Conservation (phyloP, 2,329 filamentous ascomycete genomes). For the Aquanectria penicillioides region DNA sequence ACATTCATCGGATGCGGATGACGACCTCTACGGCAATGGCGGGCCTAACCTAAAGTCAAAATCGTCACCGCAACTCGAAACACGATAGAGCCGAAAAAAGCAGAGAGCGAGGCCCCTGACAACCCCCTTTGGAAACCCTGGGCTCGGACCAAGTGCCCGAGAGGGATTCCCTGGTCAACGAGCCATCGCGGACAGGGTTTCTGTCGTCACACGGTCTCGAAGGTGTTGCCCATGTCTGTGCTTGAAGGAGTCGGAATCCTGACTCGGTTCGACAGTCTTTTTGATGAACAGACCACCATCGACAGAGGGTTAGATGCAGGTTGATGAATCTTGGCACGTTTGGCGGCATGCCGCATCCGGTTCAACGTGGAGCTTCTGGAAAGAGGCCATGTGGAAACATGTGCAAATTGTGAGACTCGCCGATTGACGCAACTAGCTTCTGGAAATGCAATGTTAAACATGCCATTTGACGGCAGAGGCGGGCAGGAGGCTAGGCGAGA, state of each 20-base stretch:
- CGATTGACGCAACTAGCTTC: neutral
- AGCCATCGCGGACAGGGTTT: slow-evolving; percentile 13
- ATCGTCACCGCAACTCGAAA: slow-evolving; percentile 40
- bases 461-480: neutral
- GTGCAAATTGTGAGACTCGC: neutral
- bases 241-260: neutral
- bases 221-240: too few species aligned
- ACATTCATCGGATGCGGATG: neutral
- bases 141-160: slow-evolving; percentile 2
- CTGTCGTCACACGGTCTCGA: neutral
- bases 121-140: slow-evolving; percentile 7
- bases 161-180: slow-evolving; percentile 2
- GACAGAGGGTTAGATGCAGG: neutral
- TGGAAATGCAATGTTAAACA: neutral
- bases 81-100: slow-evolving; percentile 30
- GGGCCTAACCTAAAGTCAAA: slow-evolving; percentile 2
- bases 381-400: neutral
- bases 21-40: neutral
- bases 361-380: neutral
- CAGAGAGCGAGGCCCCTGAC: slow-evolving; percentile 19
- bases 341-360: neutral
- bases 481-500: neutral
- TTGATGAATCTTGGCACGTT: neutral
- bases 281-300: neutral
- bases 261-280: neutral